These are phyloP conservation scores for Ceratocystis smalleyi DNA, from an alignment of 2,329 filamentous ascomycete species.

Conservation along the genomic window DNA sequence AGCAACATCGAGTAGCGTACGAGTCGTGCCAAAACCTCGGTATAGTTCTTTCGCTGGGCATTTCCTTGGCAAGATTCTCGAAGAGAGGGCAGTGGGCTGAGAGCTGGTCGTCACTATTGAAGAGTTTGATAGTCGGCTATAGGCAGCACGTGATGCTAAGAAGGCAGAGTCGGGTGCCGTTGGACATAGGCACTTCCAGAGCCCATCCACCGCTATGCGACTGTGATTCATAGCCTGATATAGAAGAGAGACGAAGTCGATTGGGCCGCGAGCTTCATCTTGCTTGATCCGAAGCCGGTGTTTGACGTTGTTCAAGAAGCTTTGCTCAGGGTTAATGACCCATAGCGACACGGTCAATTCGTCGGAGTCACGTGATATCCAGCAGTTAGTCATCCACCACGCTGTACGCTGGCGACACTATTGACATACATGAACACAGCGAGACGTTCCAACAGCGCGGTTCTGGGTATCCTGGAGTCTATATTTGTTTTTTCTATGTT, in stretches of 20 bases:
- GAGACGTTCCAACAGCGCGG: background rate
- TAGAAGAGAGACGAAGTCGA: background rate
- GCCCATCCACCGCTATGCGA: constrained; percentile 30
- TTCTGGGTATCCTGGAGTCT: constrained; percentile 13
- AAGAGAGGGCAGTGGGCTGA: background rate
- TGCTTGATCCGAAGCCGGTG: background rate
- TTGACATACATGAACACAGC: background rate
- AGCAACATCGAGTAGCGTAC: background rate
- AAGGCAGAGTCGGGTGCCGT: constrained; percentile 21
- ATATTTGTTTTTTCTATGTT: constrained; percentile 16
- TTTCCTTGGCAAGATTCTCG: background rate
- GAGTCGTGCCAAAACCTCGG: background rate
- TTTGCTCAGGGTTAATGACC: background rate
- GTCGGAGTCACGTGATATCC: background rate
- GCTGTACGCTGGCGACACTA: background rate
- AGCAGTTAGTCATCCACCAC: background rate
- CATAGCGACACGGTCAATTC: background rate
- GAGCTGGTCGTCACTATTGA: background rate
- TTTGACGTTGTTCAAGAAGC: background rate
- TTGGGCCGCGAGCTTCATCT: background rate
- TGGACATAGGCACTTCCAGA: constrained; percentile 50
- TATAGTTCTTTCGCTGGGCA: background rate
- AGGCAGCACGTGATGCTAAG: background rate
- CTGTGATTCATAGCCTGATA: constrained; percentile 2
- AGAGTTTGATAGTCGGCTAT: background rate